Base-by-base conservation (phyloP, 192 early-diverging fungal genomes). In the Glomus cerebriforme region DNA sequence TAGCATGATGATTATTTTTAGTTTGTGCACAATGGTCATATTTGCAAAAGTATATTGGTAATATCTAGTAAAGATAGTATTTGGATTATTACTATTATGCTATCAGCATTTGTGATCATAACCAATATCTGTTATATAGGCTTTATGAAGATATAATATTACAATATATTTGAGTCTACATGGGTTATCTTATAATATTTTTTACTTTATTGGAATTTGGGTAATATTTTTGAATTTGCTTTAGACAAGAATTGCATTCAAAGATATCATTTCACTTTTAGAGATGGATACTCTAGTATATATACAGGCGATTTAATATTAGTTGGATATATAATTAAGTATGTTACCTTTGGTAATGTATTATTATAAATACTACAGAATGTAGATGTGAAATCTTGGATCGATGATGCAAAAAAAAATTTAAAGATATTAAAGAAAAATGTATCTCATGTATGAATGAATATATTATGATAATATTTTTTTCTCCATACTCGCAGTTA, bases 51-150 rank as follows among this genome's bases (percentile, higher is more conserved):
- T 19, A 60, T 62, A 62, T 62, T 62, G 1, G 59, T 62, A 62
- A 62, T 62, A n/a, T 62, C 59, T 62, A n/a, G 59, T 62, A n/a
- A 62, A 60, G 59, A 60, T 60, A 60, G 59, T 60, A 60, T 22
- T 62, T 62, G 59, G 59, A 62, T 62, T 62, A 12, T 62, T 62
- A 62, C 59, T 27, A n/a, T 43, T 62, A 2, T 17, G 13, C 6
- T 62, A 62, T 62, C 22, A 62, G 26, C 59, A 62, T 27, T 62
- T 27, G 26, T 22, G 59, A 62, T 62, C 22, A 62, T 37, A 19
- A 62, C 26, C 26, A 62, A 62, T 62, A 62, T 62, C 59, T 62
- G 26, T 62, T 26, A 62, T 62, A 62, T 43, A 62, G 59, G 59
- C 59, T n/a, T 26, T 22, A 62, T 62, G 59, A 62, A 26, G 59